phyloP scores from a whole-genome alignment of 1,284 basidiomycete genomes.

The Malassezia brasiliensis region DNA sequence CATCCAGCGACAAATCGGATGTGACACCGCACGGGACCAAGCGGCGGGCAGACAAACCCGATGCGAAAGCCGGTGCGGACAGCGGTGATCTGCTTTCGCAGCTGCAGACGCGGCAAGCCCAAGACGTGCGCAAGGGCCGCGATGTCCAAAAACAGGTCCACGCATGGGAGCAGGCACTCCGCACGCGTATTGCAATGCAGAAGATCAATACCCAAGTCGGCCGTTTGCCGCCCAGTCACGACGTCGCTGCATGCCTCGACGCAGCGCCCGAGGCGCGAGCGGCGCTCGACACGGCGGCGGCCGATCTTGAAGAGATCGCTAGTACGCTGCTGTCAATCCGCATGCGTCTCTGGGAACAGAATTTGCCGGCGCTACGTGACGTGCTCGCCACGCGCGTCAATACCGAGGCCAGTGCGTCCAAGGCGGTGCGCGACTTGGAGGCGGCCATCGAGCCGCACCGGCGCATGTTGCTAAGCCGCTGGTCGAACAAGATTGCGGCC shows the following conservation, averaged over 20 bases:
- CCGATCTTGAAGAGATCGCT: slow-evolving; percentile 20
- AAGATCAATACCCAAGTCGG: slow-evolving; percentile 6
- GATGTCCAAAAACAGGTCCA: slow-evolving; percentile 35
- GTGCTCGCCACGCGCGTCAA: not conserved
- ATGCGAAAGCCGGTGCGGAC: slow-evolving; percentile 2
- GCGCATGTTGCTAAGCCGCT: slow-evolving; percentile 25
- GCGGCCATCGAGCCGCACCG: slow-evolving; percentile 15
- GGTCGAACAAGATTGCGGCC: slow-evolving; percentile 29
- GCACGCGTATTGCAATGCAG: slow-evolving; percentile 36
- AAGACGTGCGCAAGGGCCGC: slow-evolving; percentile 37
- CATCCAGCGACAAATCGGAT: not conserved
- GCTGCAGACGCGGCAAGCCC: slow-evolving; percentile 23
- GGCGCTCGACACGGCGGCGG: slow-evolving; percentile 11
- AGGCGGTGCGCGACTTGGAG: slow-evolving; percentile 22
- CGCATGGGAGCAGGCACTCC: slow-evolving; percentile 32
- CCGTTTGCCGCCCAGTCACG: slow-evolving; percentile 7
- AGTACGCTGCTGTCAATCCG: not conserved
- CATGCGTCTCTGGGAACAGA: slow-evolving; percentile 7
- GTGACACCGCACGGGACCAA: not conserved
- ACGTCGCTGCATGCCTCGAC: not conserved
- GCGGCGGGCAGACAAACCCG: not conserved
- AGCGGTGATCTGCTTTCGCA: slow-evolving; percentile 23
- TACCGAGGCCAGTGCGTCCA: slow-evolving; percentile 7
- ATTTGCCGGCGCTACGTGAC: not conserved
- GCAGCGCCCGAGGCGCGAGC: not conserved